Evolutionary conservation across 805 yeast genomes (phyloP).

Genomic region (Saccharomycopsis amapae): DNA sequence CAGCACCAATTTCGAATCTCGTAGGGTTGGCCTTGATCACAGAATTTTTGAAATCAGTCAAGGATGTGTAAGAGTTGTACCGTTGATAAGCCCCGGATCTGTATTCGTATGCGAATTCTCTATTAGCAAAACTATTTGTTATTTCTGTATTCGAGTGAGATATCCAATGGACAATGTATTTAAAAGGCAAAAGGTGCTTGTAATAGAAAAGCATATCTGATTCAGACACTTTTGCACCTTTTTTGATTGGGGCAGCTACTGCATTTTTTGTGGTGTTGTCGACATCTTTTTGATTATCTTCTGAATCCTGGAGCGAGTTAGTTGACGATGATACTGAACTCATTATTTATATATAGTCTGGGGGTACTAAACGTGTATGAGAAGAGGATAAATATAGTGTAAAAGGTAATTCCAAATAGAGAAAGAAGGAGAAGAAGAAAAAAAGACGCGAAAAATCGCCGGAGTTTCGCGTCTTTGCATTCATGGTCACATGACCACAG

Average conservation of each 20-base stretch:
- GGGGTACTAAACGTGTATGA: too few relatives aligned
- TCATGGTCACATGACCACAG: too few relatives aligned
- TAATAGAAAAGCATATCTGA: constrained; percentile 72
- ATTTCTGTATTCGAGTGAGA: constrained; percentile 67
- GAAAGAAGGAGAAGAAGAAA: too few relatives aligned
- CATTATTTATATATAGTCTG: too few relatives aligned
- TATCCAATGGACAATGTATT: constrained; percentile 78
- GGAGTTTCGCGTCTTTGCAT: too few relatives aligned
- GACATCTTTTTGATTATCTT: not conserved
- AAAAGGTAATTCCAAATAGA: too few relatives aligned
- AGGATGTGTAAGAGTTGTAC: constrained; percentile 64
- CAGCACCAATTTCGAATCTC: constrained; percentile 93
- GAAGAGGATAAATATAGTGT: too few relatives aligned
- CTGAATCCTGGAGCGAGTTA: too few relatives aligned
- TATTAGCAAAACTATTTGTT: constrained; percentile 62
- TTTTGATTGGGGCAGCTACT: not conserved
- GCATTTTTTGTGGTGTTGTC: not conserved
- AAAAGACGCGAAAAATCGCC: too few relatives aligned
- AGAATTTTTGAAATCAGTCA: constrained; percentile 70
- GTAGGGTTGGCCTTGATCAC: constrained; percentile 72
- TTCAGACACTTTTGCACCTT: constrained; percentile 32
- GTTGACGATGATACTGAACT: too few relatives aligned
- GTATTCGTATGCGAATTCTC: constrained; percentile 92
- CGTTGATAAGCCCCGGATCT: constrained; percentile 85
- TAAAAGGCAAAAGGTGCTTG: constrained; percentile 66